A percentile compares a stretch with the other conserved stretches of the same genome.
Evolutionary conservation across 208 protist species (phyloP).

Genomic region (Trypanosoma platydactyli): DNA sequence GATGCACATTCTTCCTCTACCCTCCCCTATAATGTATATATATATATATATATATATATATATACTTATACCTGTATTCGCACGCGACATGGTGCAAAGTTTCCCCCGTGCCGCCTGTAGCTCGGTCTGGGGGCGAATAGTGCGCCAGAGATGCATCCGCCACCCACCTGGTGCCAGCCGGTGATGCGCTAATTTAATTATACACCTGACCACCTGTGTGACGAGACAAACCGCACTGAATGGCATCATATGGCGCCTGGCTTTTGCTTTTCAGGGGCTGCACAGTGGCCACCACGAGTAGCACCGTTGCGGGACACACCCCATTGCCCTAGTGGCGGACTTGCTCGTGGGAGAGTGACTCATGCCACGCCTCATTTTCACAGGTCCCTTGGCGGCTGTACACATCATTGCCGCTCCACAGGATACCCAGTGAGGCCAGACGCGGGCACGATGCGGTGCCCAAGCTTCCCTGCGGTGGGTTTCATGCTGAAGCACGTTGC

Average conservation of each 20-base stretch:
- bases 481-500: too few species aligned
- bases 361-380: constrained; percentile 13
- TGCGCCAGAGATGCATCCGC: constrained; percentile 4
- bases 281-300: constrained; percentile 3
- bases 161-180: neutral
- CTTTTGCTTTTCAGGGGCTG: neutral
- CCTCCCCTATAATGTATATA: neutral
- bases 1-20: constrained; percentile 1
- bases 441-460: too few species aligned
- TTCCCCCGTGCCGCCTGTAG: neutral
- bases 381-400: constrained; percentile 41
- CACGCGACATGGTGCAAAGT: constrained; percentile 1
- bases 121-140: neutral
- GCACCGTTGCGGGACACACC: constrained; percentile 25
- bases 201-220: constrained; percentile 18
- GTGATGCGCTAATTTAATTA: constrained; percentile 27
- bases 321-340: constrained; percentile 27
- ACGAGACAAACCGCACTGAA: constrained; percentile 5
- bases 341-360: constrained; percentile 35
- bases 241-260: neutral
- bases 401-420: constrained; percentile 36
- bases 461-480: neutral
- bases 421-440: constrained; percentile 40
- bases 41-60: too few species aligned
- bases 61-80: constrained; percentile 17